A percentile compares a stretch with the other conserved stretches of the same genome.
Evolutionary conservation across 1,284 basidiomycete species (phyloP).

Genomic region (Malassezia globosa): DNA sequence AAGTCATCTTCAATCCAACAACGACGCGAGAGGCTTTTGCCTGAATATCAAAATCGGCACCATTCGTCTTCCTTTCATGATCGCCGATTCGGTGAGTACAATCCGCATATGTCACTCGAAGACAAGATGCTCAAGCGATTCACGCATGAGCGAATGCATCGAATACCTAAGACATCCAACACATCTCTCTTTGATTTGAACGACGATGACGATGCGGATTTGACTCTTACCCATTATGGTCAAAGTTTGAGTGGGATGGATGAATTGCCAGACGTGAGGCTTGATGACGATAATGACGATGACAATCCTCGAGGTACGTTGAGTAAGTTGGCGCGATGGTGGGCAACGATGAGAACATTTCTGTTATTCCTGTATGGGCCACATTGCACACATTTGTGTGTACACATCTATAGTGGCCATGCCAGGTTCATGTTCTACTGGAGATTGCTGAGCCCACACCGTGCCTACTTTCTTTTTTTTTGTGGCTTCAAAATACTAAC

Average conservation of each 20-base stretch:
- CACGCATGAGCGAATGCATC: slow-evolving; percentile 58
- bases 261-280: slow-evolving; percentile 63
- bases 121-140: slow-evolving; percentile 96
- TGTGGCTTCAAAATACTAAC: slow-evolving; percentile 4
- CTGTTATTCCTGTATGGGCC: slow-evolving; percentile 8
- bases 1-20: slow-evolving; percentile 81
- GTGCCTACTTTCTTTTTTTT: not conserved
- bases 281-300: slow-evolving; percentile 28
- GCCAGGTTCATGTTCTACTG: slow-evolving; percentile 42
- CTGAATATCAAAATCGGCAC: slow-evolving; percentile 64
- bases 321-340: not conserved
- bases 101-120: slow-evolving; percentile 77
- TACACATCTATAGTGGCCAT: slow-evolving; percentile 4
- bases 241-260: slow-evolving; percentile 71
- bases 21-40: slow-evolving; percentile 60
- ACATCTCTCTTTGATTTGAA: slow-evolving; percentile 76
- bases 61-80: slow-evolving; percentile 82
- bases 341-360: slow-evolving; percentile 8
- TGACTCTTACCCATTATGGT: slow-evolving; percentile 73
- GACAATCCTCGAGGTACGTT: slow-evolving; percentile 22
- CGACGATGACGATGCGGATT: slow-evolving; percentile 53
- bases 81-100: slow-evolving; percentile 88
- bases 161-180: slow-evolving; percentile 62
- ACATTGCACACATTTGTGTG: too few species aligned
- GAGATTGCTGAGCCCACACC: slow-evolving; percentile 39